phyloP scores from a whole-genome alignment of 1,284 basidiomycete species.

The Irpex sp. region DNA sequence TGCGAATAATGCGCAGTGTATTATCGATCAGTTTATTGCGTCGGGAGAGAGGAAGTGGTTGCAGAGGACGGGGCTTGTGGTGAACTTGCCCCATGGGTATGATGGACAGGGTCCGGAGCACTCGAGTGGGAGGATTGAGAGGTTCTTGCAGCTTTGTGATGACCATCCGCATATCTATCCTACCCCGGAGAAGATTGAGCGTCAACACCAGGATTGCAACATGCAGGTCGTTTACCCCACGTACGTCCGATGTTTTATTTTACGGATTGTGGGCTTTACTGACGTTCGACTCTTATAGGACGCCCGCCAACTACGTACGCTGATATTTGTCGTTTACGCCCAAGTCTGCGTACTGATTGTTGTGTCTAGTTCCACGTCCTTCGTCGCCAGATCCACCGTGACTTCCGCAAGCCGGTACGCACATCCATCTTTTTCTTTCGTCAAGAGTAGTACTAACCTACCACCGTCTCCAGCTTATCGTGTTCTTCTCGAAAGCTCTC shows the following conservation, averaged over 20 bases:
- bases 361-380: conserved; percentile 82
- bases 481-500: conserved; percentile 97
- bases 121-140: conserved; percentile 93
- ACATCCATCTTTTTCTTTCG: not conserved
- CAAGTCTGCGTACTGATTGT: conserved; percentile 10
- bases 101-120: conserved; percentile 99
- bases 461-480: conserved; percentile 55
- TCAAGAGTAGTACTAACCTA: not conserved
- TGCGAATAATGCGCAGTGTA: conserved; percentile 94
- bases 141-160: conserved; percentile 97
- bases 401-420: conserved; percentile 90
- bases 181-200: conserved; percentile 81
- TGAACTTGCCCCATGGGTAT: conserved; percentile 95
- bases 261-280: conserved; percentile 10
- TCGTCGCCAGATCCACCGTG: conserved; percentile 91
- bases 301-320: conserved; percentile 85
- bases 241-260: conserved; percentile 37
- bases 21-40: conserved; percentile 99
- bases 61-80: conserved; percentile 90
- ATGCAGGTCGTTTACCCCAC: conserved; percentile 99
- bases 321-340: conserved; percentile 4
- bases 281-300: conserved; percentile 39
- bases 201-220: conserved; percentile 99
- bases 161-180: conserved; percentile 96
- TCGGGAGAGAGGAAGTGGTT: conserved; percentile 99